Evolutionary conservation across 2,329 filamentous ascomycete genomes (phyloP).

Genomic region (Ophiostoma piceae): DNA sequence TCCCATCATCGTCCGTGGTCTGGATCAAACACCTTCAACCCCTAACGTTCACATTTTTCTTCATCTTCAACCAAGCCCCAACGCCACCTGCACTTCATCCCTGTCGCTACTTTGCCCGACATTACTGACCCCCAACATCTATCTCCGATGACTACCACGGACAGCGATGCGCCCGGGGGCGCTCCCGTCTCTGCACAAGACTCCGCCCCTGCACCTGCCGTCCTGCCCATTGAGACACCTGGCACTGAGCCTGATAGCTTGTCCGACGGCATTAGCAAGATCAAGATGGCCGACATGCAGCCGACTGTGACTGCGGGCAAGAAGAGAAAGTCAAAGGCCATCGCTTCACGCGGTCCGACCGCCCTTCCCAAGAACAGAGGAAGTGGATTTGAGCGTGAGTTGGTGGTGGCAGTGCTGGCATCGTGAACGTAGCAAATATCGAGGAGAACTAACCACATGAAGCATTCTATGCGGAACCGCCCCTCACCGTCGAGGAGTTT

Average conservation of each 20-base stretch:
- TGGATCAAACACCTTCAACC: background rate
- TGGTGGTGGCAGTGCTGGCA: background rate
- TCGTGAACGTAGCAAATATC: background rate
- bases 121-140: background rate
- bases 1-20: background rate
- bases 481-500: conserved; percentile 65
- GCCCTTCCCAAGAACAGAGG: conserved; percentile 42
- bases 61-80: background rate
- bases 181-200: background rate
- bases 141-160: background rate
- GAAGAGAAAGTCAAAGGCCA: conserved; percentile 41
- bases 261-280: background rate
- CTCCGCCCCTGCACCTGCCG: background rate
- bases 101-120: background rate
- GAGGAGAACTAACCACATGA: background rate
- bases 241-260: background rate
- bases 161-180: background rate
- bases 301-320: conserved; percentile 26
- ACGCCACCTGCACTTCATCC: background rate
- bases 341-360: conserved; percentile 37
- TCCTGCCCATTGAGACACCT: background rate
- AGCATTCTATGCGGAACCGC: conserved; percentile 75
- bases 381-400: conserved; percentile 63
- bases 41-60: background rate
- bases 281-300: conserved; percentile 16